Base-by-base conservation (phyloP, 371 early-diverging fungal species). In the Dichotomocladium elegans region DNA sequence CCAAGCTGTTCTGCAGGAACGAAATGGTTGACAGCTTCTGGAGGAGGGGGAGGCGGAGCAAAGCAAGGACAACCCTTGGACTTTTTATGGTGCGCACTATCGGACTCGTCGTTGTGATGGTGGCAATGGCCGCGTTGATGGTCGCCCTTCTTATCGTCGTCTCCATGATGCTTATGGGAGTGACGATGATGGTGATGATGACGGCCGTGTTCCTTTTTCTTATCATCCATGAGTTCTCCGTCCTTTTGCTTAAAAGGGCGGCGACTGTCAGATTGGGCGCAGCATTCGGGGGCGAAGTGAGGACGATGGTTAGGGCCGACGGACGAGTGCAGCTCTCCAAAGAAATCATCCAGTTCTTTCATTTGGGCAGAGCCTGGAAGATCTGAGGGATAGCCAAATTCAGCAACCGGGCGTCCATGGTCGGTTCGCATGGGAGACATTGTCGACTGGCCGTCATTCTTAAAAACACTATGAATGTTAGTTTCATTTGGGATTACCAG, bases 111-210 rank as follows among this genome's bases (percentile, higher is more conserved):
- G 29, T 42, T 15, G 35, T n/a, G 52, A 31, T 22, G 17, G 37
- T 22, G 49, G 26, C 27, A n/a, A n/a, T 34, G 27, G 2, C 25
- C 14, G 44, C 24, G 40, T 14, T 27, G 1, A 35, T 10, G 15
- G 0, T 52, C 21, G 41, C 33, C 21, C 4, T 21, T 33, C 1
- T 31, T 14, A 14, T 27, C 37, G 19, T 41, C 21, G 7, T 41
- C 40, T 8, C 50, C 14, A 3, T 47, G 31, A 24, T 55, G 55
- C 6, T 40, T 15, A 14, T 48, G 55, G 41, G 41, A 29, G 21
- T 56, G 50, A n/a, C 44, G 42, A 25, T 49, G 49, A 43, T 55
- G 55, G 31, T 57, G 34, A 35, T 46, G n/a, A 12, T 53, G 25
- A 0, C n/a, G n/a, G 14, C 21, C 17, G 10, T 35, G 31, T 25